Conservation (phyloP, 1,139 yeast species). For the Saccharomyces uvarum region DNA sequence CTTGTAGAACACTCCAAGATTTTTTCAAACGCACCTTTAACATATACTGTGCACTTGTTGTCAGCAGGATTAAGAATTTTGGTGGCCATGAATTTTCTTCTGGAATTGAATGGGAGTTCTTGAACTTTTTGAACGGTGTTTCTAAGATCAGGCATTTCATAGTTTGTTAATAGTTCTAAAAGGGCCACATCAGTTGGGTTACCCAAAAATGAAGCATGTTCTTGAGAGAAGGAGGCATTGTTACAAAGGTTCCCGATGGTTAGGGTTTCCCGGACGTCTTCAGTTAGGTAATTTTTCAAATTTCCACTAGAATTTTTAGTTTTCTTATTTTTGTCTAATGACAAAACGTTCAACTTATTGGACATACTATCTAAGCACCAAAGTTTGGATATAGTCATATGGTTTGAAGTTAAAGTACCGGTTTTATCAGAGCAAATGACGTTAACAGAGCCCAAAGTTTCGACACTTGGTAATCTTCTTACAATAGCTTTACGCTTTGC, state of each 20-base stretch:
- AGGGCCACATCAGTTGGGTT: conserved; percentile 93
- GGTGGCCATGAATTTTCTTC: conserved; percentile 81
- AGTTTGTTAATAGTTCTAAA: conserved; percentile 61
- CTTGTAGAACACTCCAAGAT: conserved; percentile 55
- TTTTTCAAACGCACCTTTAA: conserved; percentile 84
- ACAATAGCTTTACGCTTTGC: conserved; percentile 90
- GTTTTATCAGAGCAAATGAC: conserved; percentile 94
- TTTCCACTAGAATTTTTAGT: conserved; percentile 26
- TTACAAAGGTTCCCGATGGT: conserved; percentile 75
- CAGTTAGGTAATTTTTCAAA: conserved; percentile 42
- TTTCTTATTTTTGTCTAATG: conserved; percentile 41
- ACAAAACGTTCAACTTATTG: conserved; percentile 38
- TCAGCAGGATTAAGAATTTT: conserved; percentile 43
- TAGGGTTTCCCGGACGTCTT: conserved; percentile 48
- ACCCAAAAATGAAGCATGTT: conserved; percentile 68
- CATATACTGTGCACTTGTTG: conserved; percentile 51
- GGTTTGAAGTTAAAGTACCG: conserved; percentile 90
- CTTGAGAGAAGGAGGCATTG: conserved; percentile 64
- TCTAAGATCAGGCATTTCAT: conserved; percentile 66
- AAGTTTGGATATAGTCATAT: conserved; percentile 80
- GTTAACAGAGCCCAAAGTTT: conserved; percentile 89
- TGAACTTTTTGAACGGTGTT: conserved; percentile 41
- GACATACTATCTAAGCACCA: conserved; percentile 68
- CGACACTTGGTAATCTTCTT: conserved; percentile 87
- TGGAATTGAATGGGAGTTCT: conserved; percentile 81